Evolutionary conservation across 2,329 filamentous ascomycete species (phyloP), one percentile per base, ranked within the genome.

Genomic region (Fusarium irregulare): DNA sequence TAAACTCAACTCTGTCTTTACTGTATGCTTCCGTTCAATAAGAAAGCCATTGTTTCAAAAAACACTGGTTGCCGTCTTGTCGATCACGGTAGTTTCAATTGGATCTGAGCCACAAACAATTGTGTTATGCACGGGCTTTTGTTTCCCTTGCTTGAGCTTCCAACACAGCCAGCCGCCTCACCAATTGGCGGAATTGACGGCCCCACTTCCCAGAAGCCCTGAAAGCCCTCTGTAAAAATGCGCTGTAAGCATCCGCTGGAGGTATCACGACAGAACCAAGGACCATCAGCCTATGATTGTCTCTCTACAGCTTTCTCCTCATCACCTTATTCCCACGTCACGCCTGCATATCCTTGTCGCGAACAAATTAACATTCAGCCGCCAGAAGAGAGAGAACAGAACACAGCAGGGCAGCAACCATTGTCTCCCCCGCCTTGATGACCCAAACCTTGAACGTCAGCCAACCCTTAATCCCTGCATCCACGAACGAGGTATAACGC

Each of bases 271-370:
- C 64, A 68, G 49, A 48, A 44, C 56, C 46, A 45, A 66, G 63
- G 55, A 63, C 44, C 44, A 66, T 11, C 9, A 51, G 27, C 66
- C 67, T 64, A 62, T 70, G 54, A 45, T 44, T 47, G 14, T n/a
- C 9, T 42, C n/a, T 46, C 11, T 42, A 50, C 56, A 28, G 46
- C 48, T 32, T 54, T 54, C 49, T 59, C 58, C 55, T 47, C 53
- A 66, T 58, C 60, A 62, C 54, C 49, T 49, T 56, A 59, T 53
- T 64, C 57, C 59, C 60, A 62, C 71, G 57, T 68, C 61, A 70
- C 62, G 48, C 44, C 25, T 45, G 41, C 45, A 56, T 50, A 56
- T 50, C 59, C 58, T 62, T 48, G 61, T 70, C 59, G 42, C 53
- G 28, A 46, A 51, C 49, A 54, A 63, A 58, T 64, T 45, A 49